These are phyloP conservation scores for Alternaria gaisen DNA, from an alignment of 2,329 filamentous ascomycete genomes.

Conservation along the genomic window DNA sequence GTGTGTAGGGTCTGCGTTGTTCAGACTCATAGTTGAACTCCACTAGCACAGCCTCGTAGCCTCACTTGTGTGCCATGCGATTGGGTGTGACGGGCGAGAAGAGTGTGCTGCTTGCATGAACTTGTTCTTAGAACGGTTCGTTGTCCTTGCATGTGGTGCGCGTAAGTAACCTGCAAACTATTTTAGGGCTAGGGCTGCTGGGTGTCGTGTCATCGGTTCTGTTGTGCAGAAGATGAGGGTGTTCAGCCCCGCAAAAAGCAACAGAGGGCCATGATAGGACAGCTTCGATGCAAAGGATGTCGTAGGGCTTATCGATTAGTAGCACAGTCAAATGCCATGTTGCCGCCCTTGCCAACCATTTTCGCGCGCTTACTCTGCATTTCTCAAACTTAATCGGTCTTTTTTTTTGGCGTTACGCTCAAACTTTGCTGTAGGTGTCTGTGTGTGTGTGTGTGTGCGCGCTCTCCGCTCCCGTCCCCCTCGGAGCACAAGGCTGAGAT, in stretches of 20 bases:
- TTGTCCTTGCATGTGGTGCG: slow-evolving; percentile 19
- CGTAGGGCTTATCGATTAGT: slow-evolving; percentile 11
- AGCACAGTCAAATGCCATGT: not conserved
- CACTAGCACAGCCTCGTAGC: slow-evolving; percentile 30
- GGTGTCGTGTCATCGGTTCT: slow-evolving; percentile 19
- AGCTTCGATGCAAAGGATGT: not conserved
- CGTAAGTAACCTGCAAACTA: slow-evolving; percentile 9
- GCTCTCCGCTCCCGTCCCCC: slow-evolving; percentile 10
- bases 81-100: slow-evolving; percentile 13
- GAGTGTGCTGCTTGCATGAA: slow-evolving; percentile 30
- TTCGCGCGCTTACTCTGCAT: not conserved
- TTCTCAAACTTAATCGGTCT: not conserved
- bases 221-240: slow-evolving; percentile 20
- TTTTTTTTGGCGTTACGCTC: not conserved
- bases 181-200: slow-evolving; percentile 12
- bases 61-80: slow-evolving; percentile 15
- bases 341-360: slow-evolving; percentile 1
- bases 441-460: not conserved
- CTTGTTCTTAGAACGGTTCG: slow-evolving; percentile 30
- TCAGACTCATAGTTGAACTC: not conserved
- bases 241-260: slow-evolving; percentile 27
- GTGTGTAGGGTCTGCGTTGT: slow-evolving; percentile 36
- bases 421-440: not conserved
- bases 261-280: not conserved
- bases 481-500: slow-evolving; percentile 9